A percentile compares a stretch with the other conserved stretches of the same genome.
phyloP scores from a whole-genome alignment of 2,329 filamentous ascomycete species.

The Fusarium metavorans region DNA sequence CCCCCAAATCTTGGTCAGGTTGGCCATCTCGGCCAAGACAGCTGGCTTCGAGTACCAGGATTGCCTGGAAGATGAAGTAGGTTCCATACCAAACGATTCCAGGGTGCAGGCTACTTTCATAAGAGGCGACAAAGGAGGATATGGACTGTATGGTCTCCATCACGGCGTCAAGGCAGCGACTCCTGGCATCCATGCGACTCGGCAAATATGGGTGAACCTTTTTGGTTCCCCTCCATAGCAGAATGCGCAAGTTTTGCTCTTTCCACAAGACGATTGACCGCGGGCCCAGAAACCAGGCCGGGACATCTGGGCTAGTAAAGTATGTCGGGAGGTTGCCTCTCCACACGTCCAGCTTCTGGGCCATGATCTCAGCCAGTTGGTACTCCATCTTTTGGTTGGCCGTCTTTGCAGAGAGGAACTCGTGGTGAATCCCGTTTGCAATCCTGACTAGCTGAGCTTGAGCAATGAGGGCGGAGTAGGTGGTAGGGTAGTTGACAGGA shows the following conservation, averaged over 20 bases:
- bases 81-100: conserved; percentile 57
- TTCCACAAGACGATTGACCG: conserved; percentile 56
- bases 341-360: conserved; percentile 52
- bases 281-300: conserved; percentile 51
- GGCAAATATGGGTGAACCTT: conserved; percentile 49
- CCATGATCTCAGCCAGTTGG: conserved; percentile 54
- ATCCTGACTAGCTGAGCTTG: conserved; percentile 56
- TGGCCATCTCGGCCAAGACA: conserved; percentile 16
- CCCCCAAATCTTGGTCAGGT: not conserved
- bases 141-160: conserved; percentile 53
- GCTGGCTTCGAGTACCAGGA: conserved; percentile 51
- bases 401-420: conserved; percentile 53
- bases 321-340: conserved; percentile 48
- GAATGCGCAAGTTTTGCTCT: conserved; percentile 57
- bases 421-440: conserved; percentile 56
- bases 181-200: conserved; percentile 41
- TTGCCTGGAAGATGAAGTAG: conserved; percentile 59
- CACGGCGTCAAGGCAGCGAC: conserved; percentile 53
- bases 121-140: conserved; percentile 49
- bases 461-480: conserved; percentile 54
- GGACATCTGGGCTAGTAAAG: conserved; percentile 47
- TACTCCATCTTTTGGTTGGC: conserved; percentile 49
- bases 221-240: conserved; percentile 54
- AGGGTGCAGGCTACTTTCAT: conserved; percentile 44
- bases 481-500: conserved; percentile 53